These are phyloP conservation scores for Mycena amicta DNA, from an alignment of 768 basidiomycete species.

Conservation along the genomic window DNA sequence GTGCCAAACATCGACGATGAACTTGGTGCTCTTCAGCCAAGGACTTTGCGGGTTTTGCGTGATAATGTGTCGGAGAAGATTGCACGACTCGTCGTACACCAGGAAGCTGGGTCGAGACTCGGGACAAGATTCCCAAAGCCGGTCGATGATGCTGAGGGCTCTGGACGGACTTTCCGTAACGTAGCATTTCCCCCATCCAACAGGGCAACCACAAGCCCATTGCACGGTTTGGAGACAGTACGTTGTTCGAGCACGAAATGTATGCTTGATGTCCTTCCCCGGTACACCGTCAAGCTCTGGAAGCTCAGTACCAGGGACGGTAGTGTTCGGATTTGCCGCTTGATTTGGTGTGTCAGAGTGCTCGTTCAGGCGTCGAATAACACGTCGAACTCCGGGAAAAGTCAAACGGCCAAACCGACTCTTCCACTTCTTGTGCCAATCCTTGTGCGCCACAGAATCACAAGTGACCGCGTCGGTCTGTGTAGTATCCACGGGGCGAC, in stretches of 20 bases:
- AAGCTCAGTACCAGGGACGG: neutral
- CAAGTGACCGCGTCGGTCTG: constrained; percentile 19
- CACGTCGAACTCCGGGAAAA: constrained; percentile 30
- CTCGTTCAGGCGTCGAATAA: constrained; percentile 17
- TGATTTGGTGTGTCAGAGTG: neutral
- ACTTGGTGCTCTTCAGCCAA: constrained; percentile 16
- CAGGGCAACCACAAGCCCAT: constrained; percentile 24
- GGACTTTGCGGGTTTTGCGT: constrained; percentile 14
- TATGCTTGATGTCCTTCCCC: neutral
- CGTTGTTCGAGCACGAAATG: constrained; percentile 15
- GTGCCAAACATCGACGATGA: constrained; percentile 23
- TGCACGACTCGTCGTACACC: constrained; percentile 22
- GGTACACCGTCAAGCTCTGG: neutral
- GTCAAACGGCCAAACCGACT: constrained; percentile 24
- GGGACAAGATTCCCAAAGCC: constrained; percentile 8
- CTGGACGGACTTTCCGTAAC: constrained; percentile 14
- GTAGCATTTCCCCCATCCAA: constrained; percentile 26
- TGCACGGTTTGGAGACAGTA: constrained; percentile 25
- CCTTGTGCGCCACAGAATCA: constrained; percentile 17
- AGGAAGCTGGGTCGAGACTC: constrained; percentile 13
- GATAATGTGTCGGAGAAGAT: constrained; percentile 18
- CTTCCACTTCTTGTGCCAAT: constrained; percentile 21
- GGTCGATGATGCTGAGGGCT: constrained; percentile 14
- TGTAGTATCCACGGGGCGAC: constrained; percentile 2
- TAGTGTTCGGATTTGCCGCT: neutral